Evolutionary conservation across 805 yeast species (phyloP).

Genomic region (Cyberlindnera misumaiensis): DNA sequence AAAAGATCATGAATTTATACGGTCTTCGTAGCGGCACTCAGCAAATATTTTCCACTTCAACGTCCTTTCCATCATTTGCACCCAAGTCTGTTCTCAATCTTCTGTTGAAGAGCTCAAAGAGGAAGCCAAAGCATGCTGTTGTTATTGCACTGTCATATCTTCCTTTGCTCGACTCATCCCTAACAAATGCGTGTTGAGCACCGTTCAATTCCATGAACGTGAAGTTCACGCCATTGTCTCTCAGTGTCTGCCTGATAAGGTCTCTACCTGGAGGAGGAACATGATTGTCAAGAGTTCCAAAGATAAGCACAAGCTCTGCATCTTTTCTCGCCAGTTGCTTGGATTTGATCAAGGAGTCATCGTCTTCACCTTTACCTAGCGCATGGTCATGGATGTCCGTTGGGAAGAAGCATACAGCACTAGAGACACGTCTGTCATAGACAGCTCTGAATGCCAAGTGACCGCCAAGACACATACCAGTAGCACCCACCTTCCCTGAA

Average conservation of each 20-base stretch:
- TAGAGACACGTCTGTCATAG: slow-evolving; percentile 54
- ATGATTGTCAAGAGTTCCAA: slow-evolving; percentile 75
- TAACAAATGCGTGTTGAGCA: slow-evolving; percentile 79
- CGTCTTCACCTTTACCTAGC: slow-evolving; percentile 56
- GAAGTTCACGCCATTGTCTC: slow-evolving; percentile 53
- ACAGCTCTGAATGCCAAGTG: slow-evolving; percentile 73
- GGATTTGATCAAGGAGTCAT: slow-evolving; percentile 56
- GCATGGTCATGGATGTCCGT: slow-evolving; percentile 71
- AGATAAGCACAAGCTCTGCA: slow-evolving; percentile 57
- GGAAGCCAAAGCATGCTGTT: slow-evolving; percentile 55
- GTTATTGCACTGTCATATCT: slow-evolving; percentile 77
- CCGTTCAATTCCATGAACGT: slow-evolving; percentile 70
- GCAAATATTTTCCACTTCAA: slow-evolving; percentile 58
- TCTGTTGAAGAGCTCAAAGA: slow-evolving; percentile 66
- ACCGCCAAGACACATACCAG: slow-evolving; percentile 87
- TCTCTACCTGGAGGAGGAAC: slow-evolving; percentile 77
- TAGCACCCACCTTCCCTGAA: slow-evolving; percentile 69
- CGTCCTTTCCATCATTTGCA: slow-evolving; percentile 44
- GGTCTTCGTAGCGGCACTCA: slow-evolving; percentile 22
- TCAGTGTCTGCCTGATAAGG: slow-evolving; percentile 52
- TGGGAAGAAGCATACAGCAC: slow-evolving; percentile 72
- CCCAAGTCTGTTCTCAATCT: slow-evolving; percentile 62
- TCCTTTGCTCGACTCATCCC: slow-evolving; percentile 77
- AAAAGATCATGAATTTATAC: background rate
- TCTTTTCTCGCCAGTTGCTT: slow-evolving; percentile 43